Base-by-base conservation (phyloP, 495 filamentous ascomycete species). In the Aspergillus leporis region DNA sequence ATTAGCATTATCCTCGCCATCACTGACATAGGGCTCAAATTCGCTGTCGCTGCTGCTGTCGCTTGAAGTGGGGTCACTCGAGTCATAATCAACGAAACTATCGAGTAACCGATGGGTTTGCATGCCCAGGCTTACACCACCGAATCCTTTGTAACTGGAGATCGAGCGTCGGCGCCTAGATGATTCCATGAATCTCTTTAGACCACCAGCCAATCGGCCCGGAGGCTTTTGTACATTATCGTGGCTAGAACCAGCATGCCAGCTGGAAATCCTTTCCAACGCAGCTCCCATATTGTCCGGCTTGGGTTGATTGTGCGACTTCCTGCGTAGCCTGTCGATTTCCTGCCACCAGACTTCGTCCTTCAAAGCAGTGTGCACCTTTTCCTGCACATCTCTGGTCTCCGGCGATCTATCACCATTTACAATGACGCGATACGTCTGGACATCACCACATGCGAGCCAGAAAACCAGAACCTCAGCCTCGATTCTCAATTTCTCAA, bases 311-410 rank as follows among this genome's bases (percentile, higher is more conserved):
- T 51, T 61, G 16, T 64, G 55, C 4, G 60, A 56, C 13, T 61
- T 71, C 31, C 79, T 80, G 48, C 90, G 80, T 36, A 85, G 73
- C 56, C 69, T 78, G 59, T 85, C 81, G n/a, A 93, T 73, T 40
- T 91, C 88, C 58, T 87, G 81, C 91, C 91, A 95, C 91, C 91
- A 95, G 38, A 85, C 86, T 63, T 94, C 85, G 16, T 86, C 81
- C 56, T 82, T 81, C 45, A 94, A 68, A 43, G 81, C 77, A 12
- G 80, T 75, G 40, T 88, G 77, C 22, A 92, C 84, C 16, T 78
- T 66, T 14, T 71, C 69, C 19, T 78, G 74, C 1, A 78, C 74
- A 41, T 85, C 82, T 8, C 71, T 69, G 51, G 67, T 73, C 5
- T 66, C 67, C 3, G 69, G 57, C 3, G 74, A 71, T 1, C 65